Evolutionary conservation across 176 grass and related monocot species (phyloP).

Genomic region (Musa schizocarpa): DNA sequence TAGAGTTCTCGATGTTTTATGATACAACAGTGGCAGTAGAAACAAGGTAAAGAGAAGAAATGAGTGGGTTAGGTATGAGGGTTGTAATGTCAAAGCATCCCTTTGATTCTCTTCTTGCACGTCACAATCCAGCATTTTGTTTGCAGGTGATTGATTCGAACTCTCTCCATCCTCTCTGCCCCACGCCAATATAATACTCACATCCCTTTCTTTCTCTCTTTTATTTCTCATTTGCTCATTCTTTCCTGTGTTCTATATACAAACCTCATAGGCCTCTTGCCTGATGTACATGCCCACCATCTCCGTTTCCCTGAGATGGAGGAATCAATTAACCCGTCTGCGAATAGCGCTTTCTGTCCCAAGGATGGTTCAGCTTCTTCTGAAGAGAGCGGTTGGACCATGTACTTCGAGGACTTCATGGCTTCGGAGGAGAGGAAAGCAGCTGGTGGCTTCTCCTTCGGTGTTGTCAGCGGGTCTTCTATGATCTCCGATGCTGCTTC

Average conservation of each 20-base stretch:
- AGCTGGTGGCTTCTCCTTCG: slow-evolving; percentile 1
- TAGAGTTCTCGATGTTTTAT: no score
- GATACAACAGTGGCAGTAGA: no score
- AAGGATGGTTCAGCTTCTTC: slow-evolving; percentile 33
- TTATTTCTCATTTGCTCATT: background rate
- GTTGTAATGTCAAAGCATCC: slow-evolving; percentile 12
- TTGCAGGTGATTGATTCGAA: slow-evolving; percentile 2
- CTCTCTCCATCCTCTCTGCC: background rate
- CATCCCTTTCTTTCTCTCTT: slow-evolving; percentile 5
- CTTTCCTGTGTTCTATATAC: slow-evolving; percentile 30
- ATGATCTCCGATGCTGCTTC: slow-evolving; percentile 71
- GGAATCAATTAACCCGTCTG: slow-evolving; percentile 38
- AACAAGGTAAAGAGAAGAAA: background rate
- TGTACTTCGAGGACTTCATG: slow-evolving; percentile 72
- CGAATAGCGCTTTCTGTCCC: slow-evolving; percentile 24
- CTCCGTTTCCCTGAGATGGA: slow-evolving; percentile 37
- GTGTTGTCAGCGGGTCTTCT: slow-evolving; percentile 31
- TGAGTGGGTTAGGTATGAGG: background rate
- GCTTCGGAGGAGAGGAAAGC: slow-evolving; percentile 50
- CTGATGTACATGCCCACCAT: background rate
- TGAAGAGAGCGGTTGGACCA: slow-evolving; percentile 74
- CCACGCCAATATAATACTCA: background rate
- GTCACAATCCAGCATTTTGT: slow-evolving; percentile 7
- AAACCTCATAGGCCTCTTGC: slow-evolving; percentile 15
- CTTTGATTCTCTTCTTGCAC: slow-evolving; percentile 2